Evolutionary conservation across 2,329 filamentous ascomycete genomes (phyloP), one percentile per base, ranked within the genome.

Genomic region (Aspergillus aculeatus): DNA sequence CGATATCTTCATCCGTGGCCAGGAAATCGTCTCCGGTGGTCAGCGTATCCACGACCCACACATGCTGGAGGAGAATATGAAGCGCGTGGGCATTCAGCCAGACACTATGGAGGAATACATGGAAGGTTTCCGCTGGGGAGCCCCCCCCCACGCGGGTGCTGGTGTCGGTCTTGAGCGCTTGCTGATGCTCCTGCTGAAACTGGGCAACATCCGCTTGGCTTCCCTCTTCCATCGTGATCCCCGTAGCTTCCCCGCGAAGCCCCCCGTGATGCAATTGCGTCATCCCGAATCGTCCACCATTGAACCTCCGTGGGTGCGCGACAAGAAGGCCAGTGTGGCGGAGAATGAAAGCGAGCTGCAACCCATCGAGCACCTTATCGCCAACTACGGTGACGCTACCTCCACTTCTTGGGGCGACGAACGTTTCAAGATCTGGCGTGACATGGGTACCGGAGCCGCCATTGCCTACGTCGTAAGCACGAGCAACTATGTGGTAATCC

Each of bases 391-490:
- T 63, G 93, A 97, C 75, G 92, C 93, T 2, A 92, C 92, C 52
- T 96, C 96, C 71, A 97, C 93, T 0, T 95, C 92, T 0, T 97
- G 92, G 92, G 84, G 95, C 7, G 93, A 97, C 73, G 90, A 92
- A 6, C 87, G 92, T 6, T 96, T 93, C 74, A 84, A 91, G 70
- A 87, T 96, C 59, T 97, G 92, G 91, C 88, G 93, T 31, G 91
- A 96, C 71, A 78, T 84, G 23, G 75, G 80, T 35, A 94, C 90
- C 2, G 93, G 93, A 52, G 93, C 92, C 0, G 92, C 92, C 5
- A 83, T 96, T 35, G 90, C 92, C 11, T 97, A 91, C 71, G 90
- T 95, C 2, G 85, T 86, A 50, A 86, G 89, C 65, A 86, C 86
- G 68, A 71, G 49, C 64, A 89, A 89, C 66, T 92, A 90, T 67